Base-by-base conservation (phyloP, 1,139 yeast genomes). In the Taphrina confusa region DNA sequence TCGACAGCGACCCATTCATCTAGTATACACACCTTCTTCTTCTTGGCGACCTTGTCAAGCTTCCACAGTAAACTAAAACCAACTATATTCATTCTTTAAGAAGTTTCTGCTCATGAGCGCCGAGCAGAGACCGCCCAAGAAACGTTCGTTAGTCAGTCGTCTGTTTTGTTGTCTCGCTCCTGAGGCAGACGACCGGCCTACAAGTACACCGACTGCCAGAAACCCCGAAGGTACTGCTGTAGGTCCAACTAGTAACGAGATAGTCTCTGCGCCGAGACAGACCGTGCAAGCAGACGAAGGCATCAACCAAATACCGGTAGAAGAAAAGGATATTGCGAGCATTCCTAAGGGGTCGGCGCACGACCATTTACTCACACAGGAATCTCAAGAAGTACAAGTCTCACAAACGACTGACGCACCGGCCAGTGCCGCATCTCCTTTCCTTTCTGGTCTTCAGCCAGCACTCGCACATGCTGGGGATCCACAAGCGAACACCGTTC, bases 101-200 rank as follows among this genome's bases (percentile, higher is more conserved):
- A 18, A 9, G 11, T n/a, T 16, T 25, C 50, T 28, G 20, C 36
- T 12, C 37, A 45, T 45, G 50, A 45, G 50, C 50, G 50, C 50
- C 33, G 47, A 42, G 16, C 37, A 27, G 50, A 27, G 50, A 27
- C 27, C 16, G 50, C 37, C 50, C 18, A 16, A 25, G 25, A 45
- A 45, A 45, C 50, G 37, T 12, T 22, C 42, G 12, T 22, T 47
- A 22, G 23, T 47, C 14, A n/a, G 20, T 6, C 39, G 52, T 4
- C 11, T 47, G 11, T 47, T 47, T 18, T 47, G 52, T 20, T 47
- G 52, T 16, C 12, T 47, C 5, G 22, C 52, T 22, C 52, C 39
- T 42, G 42, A 47, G 16, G 22, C 16, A 14, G 52, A 33, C 36
- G 25, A 42, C 20, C 20, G 37, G 11, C 5, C 37, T 5, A 27